A percentile compares a stretch with the other conserved stretches of the same genome.
Conservation (phyloP, 305 asterid genomes). For the Petunia hybrid region DNA sequence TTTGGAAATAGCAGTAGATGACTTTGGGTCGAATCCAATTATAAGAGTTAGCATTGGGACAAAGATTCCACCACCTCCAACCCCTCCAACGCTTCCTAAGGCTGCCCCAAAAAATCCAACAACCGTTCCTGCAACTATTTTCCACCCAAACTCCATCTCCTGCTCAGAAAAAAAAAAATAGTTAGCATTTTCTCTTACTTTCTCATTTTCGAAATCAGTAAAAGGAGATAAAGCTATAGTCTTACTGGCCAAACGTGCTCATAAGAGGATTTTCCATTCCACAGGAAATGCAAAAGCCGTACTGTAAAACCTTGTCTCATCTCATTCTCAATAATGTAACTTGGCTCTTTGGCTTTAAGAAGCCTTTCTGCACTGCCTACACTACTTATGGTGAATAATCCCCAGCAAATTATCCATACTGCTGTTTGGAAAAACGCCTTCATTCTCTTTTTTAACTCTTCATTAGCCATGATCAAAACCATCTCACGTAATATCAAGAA, state of each 20-base stretch:
- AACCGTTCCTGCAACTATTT: slow-evolving; percentile 41
- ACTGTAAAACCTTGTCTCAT: slow-evolving; percentile 33
- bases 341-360: slow-evolving; percentile 32
- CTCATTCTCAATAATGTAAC: slow-evolving; percentile 37
- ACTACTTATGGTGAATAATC: slow-evolving; percentile 28
- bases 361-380: slow-evolving; percentile 41
- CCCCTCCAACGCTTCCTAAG: slow-evolving; percentile 53
- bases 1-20: slow-evolving; percentile 52
- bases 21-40: slow-evolving; percentile 50
- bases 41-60: slow-evolving; percentile 52
- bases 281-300: slow-evolving; percentile 40
- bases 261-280: slow-evolving; percentile 48
- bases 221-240: background rate
- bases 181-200: background rate
- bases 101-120: slow-evolving; percentile 53
- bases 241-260: slow-evolving; percentile 50
- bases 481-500: too few species aligned
- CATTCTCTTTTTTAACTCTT: slow-evolving; percentile 23
- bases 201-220: background rate
- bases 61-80: slow-evolving; percentile 54
- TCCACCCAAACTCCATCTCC: slow-evolving; percentile 53
- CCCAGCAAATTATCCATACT: slow-evolving; percentile 40
- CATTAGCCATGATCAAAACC: slow-evolving; percentile 5
- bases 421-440: background rate
- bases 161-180: background rate